A percentile compares a stretch with the other conserved stretches of the same genome.
phyloP scores from a whole-genome alignment of 164 flowering plant species.

The Kalanchoe fedtschenkoi region DNA sequence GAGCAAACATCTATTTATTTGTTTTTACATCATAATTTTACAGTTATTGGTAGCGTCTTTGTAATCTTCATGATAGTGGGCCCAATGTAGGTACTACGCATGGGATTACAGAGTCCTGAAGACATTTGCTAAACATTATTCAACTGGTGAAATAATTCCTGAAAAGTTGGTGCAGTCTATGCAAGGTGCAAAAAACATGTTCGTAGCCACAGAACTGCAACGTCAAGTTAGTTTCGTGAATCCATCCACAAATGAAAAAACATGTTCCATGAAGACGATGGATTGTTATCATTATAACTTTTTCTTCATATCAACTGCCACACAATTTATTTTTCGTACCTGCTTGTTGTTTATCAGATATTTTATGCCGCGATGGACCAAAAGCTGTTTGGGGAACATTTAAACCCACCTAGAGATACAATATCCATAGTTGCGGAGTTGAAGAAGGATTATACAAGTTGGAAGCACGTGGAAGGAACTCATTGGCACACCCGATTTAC shows the following conservation, averaged over 20 bases:
- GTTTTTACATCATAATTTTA: neutral
- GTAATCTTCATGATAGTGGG: neutral
- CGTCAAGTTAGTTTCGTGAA: slow-evolving; percentile 59
- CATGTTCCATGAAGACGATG: neutral
- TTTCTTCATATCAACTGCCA: neutral
- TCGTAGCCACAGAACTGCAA: slow-evolving; percentile 85
- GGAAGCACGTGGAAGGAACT: slow-evolving; percentile 88
- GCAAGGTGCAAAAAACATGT: slow-evolving; percentile 79
- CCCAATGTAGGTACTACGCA: slow-evolving; percentile 61
- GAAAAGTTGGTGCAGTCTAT: slow-evolving; percentile 72
- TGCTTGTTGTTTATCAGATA: slow-evolving; percentile 31
- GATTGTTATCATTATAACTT: neutral
- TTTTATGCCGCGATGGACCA: slow-evolving; percentile 78
- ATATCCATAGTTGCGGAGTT: slow-evolving; percentile 59
- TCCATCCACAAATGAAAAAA: slow-evolving; percentile 2
- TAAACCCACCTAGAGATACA: slow-evolving; percentile 34
- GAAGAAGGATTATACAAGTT: slow-evolving; percentile 53
- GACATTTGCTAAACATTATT: slow-evolving; percentile 83
- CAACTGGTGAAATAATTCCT: slow-evolving; percentile 85
- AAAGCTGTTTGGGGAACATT: slow-evolving; percentile 58
- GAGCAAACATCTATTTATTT: neutral
- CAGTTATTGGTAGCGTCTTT: neutral
- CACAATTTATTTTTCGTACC: neutral
- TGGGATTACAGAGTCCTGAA: slow-evolving; percentile 88
- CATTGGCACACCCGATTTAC: slow-evolving; percentile 89